phyloP scores from a whole-genome alignment of 495 filamentous ascomycete species.

The Podospora pseudoanserina region DNA sequence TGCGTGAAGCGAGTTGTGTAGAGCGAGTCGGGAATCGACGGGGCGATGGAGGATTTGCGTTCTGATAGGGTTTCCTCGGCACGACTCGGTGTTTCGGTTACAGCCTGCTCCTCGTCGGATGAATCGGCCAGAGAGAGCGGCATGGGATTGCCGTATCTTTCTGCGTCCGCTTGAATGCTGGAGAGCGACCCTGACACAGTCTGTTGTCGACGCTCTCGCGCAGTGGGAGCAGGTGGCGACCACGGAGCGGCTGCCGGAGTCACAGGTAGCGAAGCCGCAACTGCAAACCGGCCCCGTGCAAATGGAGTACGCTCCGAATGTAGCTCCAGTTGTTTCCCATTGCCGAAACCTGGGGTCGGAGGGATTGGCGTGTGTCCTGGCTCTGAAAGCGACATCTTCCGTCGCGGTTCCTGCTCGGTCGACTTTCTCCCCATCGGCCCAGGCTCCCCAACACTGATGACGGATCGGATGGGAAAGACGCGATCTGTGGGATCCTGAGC shows the following conservation, averaged over 20 bases:
- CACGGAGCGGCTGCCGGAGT: neutral
- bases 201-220: conserved; percentile 23
- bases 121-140: conserved; percentile 34
- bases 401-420: conserved; percentile 28
- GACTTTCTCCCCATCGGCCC: conserved; percentile 35
- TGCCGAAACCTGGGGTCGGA: too few species aligned
- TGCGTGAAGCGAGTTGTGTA: conserved; percentile 78
- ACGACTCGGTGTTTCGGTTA: conserved; percentile 16
- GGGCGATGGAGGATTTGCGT: conserved; percentile 22
- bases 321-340: neutral
- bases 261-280: neutral
- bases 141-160: conserved; percentile 23
- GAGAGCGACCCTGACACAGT: conserved; percentile 27
- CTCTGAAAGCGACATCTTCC: conserved; percentile 23
- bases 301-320: neutral
- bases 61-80: conserved; percentile 17
- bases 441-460: conserved; percentile 67
- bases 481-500: conserved; percentile 52
- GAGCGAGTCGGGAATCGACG: conserved; percentile 35
- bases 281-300: conserved; percentile 1
- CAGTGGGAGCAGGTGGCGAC: conserved; percentile 1
- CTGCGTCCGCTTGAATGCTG: conserved; percentile 31
- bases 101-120: conserved; percentile 29
- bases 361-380: neutral
- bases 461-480: conserved; percentile 81